Evolutionary conservation across 2,329 filamentous ascomycete species (phyloP).

Genomic region (Cladosporium halotolerans): DNA sequence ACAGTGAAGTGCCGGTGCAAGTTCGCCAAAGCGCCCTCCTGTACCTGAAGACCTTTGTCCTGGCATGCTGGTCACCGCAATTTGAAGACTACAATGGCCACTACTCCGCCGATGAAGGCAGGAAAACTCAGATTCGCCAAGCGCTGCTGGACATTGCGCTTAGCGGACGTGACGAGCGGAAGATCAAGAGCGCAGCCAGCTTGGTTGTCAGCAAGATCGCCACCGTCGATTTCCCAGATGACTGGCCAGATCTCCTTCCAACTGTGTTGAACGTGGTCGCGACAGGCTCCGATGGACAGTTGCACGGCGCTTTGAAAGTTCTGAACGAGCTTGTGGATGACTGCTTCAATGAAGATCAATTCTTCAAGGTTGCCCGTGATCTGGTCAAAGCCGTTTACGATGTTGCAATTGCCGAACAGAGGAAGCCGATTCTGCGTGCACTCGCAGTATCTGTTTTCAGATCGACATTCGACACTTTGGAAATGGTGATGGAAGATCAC

Average conservation of each 20-base stretch:
- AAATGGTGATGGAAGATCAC: constrained; percentile 94
- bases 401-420: constrained; percentile 68
- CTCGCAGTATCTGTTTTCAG: constrained; percentile 87
- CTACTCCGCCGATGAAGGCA: constrained; percentile 60
- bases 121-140: constrained; percentile 67
- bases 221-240: constrained; percentile 83
- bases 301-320: constrained; percentile 85
- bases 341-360: constrained; percentile 87
- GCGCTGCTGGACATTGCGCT: constrained; percentile 72
- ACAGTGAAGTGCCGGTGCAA: constrained; percentile 64
- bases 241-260: constrained; percentile 87
- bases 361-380: constrained; percentile 81
- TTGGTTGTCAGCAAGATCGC: constrained; percentile 91
- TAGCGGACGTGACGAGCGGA: constrained; percentile 67
- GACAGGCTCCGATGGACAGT: constrained; percentile 66
- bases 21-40: constrained; percentile 80
- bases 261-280: constrained; percentile 72
- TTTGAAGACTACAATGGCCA: constrained; percentile 64
- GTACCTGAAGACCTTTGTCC: constrained; percentile 74
- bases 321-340: constrained; percentile 87
- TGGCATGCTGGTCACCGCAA: constrained; percentile 73
- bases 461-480: constrained; percentile 86
- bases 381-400: constrained; percentile 79
- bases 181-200: constrained; percentile 83
- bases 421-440: constrained; percentile 67